phyloP scores from a whole-genome alignment of 2,329 filamentous ascomycete genomes.

The Daldinia eschscholtzii region DNA sequence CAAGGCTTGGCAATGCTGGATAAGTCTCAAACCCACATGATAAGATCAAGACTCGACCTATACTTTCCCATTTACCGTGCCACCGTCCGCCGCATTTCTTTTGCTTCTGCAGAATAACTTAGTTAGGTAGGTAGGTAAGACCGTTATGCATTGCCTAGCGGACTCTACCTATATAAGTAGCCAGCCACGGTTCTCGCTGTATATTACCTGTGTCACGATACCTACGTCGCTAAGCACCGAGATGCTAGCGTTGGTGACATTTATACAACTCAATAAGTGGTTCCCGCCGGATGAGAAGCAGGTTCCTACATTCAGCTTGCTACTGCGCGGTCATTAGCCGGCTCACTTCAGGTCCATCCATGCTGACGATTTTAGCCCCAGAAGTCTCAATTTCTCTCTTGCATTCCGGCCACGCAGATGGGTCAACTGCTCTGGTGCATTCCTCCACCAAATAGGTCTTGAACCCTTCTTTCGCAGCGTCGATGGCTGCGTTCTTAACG shows the following conservation, averaged over 20 bases:
- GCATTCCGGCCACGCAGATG: conserved; percentile 67
- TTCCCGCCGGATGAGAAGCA: neutral
- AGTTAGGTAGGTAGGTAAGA: neutral
- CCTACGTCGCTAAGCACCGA: neutral
- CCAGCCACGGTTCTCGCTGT: neutral
- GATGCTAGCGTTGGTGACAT: neutral
- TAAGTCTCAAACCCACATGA: neutral
- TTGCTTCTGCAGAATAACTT: neutral
- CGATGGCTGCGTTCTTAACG: conserved; percentile 83
- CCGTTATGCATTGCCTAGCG: neutral
- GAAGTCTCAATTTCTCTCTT: conserved; percentile 65
- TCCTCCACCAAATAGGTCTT: conserved; percentile 81
- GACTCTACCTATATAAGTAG: neutral
- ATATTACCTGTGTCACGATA: neutral
- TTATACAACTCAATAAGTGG: neutral
- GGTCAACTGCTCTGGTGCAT: conserved; percentile 79
- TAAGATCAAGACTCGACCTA: neutral
- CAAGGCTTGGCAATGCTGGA: neutral
- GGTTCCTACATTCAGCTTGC: conserved; percentile 1
- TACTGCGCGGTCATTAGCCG: conserved; percentile 56
- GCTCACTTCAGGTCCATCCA: conserved; percentile 68
- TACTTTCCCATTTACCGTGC: neutral
- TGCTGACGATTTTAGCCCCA: conserved; percentile 73
- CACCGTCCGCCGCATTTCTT: neutral
- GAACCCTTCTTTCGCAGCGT: conserved; percentile 83